Evolutionary conservation across 1,284 basidiomycete species (phyloP), one percentile per base, ranked within the genome.

Genomic region (Phylloporus sp.): DNA sequence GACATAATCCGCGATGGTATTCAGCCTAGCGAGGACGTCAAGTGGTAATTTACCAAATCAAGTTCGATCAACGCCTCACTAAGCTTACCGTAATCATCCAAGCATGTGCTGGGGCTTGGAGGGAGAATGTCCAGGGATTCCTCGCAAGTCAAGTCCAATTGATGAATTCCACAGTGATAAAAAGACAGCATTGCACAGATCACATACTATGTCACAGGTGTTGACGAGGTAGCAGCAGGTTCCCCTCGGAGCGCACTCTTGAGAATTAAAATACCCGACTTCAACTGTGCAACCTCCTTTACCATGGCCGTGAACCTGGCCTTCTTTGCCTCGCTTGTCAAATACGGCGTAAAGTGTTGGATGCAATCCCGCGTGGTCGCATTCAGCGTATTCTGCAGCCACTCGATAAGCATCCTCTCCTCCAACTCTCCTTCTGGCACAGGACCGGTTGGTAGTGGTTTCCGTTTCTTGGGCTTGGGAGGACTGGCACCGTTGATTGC

Each of bases 361-460:
- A 94, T 92, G 71, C 90, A 93, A 69, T 89, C 90, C 63, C 86
- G 80, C 46, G 91, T 93, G 65, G 84, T 87, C 57, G 88, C 85
- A 63, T 84, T 85, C 20, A 86, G 81, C 39, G 84, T 86, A 60
- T 81, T 85, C 72, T 81, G 84, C 69, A 94, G 73, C 89, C 90
- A 93, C 52, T 90, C 86, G 65, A 94, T 80, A 59, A 94, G 78
- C 82, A 91, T 84, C 49, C 72, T 77, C 64, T 86, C 82, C 63
- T 87, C 86, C 60, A 94, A 75, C 69, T 90, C 85, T 65, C 79
- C 84, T 32, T 78, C 78, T n/a, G 82, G 81, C 22, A 76, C 73
- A 37, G 73, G 75, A 29, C 70, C 76, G 42, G 69, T 73, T 55
- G 79, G 71, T n/a, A 77, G 74, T 17, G 83, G 79, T 71, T 88